Evolutionary conservation across 2,329 filamentous ascomycete genomes (phyloP).

Genomic region (Colletotrichum costaricense): DNA sequence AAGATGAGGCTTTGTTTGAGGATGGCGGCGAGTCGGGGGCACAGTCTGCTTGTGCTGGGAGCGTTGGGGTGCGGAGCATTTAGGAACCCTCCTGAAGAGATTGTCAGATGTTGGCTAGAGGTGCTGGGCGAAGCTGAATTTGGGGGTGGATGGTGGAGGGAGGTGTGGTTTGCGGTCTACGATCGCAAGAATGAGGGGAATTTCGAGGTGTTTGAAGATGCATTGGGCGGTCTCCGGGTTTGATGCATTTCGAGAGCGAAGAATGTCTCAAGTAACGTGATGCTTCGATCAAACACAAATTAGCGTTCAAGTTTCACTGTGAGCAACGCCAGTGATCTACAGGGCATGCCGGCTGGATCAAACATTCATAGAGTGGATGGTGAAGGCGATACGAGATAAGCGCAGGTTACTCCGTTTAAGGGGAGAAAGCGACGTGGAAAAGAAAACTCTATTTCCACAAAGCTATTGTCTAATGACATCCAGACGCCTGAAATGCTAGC

Average conservation of each 20-base stretch:
- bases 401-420: too few relatives aligned
- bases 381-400: too few relatives aligned
- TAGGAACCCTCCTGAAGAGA: slow-evolving; percentile 68
- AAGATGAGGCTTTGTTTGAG: slow-evolving; percentile 73
- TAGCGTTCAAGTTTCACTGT: too few relatives aligned
- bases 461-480: too few relatives aligned
- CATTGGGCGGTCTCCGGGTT: slow-evolving; percentile 51
- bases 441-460: too few relatives aligned
- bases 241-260: slow-evolving; percentile 25
- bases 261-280: background rate
- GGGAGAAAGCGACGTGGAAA: too few relatives aligned
- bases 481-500: too few relatives aligned
- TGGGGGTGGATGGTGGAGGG: slow-evolving; percentile 70
- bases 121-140: slow-evolving; percentile 73
- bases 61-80: slow-evolving; percentile 78
- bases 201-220: slow-evolving; percentile 59
- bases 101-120: slow-evolving; percentile 72
- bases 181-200: slow-evolving; percentile 59
- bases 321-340: too few relatives aligned
- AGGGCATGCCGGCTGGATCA: too few relatives aligned
- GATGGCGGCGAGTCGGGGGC: slow-evolving; percentile 66
- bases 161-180: slow-evolving; percentile 73
- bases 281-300: too few relatives aligned
- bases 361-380: too few relatives aligned
- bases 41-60: slow-evolving; percentile 72